Base-by-base conservation (phyloP, 2,329 filamentous ascomycete genomes). In the Fusarium austroafricanum region DNA sequence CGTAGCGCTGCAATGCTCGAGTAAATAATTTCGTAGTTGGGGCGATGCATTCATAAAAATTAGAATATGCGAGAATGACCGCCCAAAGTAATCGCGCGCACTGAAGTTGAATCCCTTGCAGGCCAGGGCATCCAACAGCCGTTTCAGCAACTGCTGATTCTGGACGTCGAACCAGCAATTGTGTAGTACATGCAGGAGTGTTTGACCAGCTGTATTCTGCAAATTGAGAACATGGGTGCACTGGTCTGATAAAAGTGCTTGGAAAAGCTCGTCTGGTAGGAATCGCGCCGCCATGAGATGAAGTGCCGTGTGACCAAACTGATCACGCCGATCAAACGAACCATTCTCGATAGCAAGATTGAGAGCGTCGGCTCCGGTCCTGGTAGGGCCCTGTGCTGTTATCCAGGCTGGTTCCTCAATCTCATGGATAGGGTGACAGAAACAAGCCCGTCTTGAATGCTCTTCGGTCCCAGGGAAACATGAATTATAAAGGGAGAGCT, bases 21-120 rank as follows among this genome's bases (percentile, higher is more conserved):
- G 28, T 3, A 60, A 35, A 14, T 51, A 14, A 39, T 61, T 61
- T 12, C 83, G 71, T 5, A 83, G 61, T n/a, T 73, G 68, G 4
- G 76, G 73, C 2, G 73, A 26, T 76, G 76, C 15, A 73, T 74
- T 43, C 74, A 74, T 57, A 55, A 42, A 74, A 72, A 70, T 55
- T 0, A 84, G 74, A 5, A 81, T 73, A 67, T 88, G 86, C 29
- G 86, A 85, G 43, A 84, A 79, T 7, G 79, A 86, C 38, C 86
- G 83, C 2, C 86, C 86, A 63, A 86, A 87, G 37, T 79, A 73
- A 64, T 88, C 86, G 15, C 75, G 74, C 3, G 73, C 70, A 20
- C 76, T 76, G 28, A 84, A 51, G 50, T 77, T 70, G 21, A 81
- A 74, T 10, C 70, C 47, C 21, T 60, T 67, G 3, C 43, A 31